phyloP scores from a whole-genome alignment of 768 basidiomycete genomes.

The Mycena belliarum region DNA sequence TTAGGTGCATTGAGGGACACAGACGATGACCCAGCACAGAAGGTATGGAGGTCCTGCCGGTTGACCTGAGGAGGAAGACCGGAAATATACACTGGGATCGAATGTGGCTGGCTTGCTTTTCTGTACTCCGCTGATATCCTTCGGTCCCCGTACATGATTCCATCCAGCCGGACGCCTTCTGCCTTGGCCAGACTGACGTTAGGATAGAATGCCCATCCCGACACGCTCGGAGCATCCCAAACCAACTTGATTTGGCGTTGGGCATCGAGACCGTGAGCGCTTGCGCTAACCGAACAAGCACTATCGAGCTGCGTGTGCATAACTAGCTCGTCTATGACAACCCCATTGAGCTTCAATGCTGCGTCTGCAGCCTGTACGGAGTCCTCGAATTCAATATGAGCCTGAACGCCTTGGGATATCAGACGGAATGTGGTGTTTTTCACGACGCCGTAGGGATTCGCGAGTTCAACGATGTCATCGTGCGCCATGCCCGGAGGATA shows the following conservation, averaged over 20 bases:
- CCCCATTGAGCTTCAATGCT: slow-evolving; percentile 11
- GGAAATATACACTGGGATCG: slow-evolving; percentile 4
- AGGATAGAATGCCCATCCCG: slow-evolving; percentile 18
- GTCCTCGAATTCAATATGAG: slow-evolving; percentile 13
- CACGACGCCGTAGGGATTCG: slow-evolving; percentile 9
- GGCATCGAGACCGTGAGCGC: neutral
- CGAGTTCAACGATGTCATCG: slow-evolving; percentile 1
- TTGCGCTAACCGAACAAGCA: slow-evolving; percentile 3
- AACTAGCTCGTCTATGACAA: neutral
- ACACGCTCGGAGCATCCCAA: slow-evolving; percentile 17
- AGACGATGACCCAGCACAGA: slow-evolving; percentile 12
- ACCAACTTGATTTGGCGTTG: slow-evolving; percentile 8
- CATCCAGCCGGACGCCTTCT: slow-evolving; percentile 12
- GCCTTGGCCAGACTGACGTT: slow-evolving; percentile 7
- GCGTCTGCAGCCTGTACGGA: slow-evolving; percentile 12
- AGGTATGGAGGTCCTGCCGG: neutral
- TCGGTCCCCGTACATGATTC: neutral
- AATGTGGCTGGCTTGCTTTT: slow-evolving; percentile 2
- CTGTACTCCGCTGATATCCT: slow-evolving; percentile 14
- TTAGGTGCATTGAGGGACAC: slow-evolving; percentile 9
- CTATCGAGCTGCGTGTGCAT: slow-evolving; percentile 9
- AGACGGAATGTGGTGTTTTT: slow-evolving; percentile 13
- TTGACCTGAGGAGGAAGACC: slow-evolving; percentile 5
- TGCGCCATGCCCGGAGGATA: slow-evolving; percentile 13
- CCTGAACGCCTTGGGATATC: neutral